Evolutionary conservation across 306 rosid genomes (phyloP).

Genomic region (Arachis hypogaea): DNA sequence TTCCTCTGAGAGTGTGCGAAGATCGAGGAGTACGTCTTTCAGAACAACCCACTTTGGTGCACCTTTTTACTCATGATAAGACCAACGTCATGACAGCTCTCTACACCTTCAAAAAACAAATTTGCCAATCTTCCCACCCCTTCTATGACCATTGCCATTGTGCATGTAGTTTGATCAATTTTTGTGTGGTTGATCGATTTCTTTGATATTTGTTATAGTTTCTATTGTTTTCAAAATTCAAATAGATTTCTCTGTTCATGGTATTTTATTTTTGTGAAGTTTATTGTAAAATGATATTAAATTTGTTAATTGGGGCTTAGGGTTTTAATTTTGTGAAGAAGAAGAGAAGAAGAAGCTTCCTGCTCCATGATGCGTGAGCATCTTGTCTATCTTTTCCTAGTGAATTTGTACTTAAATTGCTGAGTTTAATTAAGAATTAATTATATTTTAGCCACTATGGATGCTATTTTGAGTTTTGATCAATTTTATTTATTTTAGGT

Average conservation of each 20-base stretch:
- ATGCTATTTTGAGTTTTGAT: too few relatives aligned
- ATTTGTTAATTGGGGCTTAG: background rate
- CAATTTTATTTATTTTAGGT: too few relatives aligned
- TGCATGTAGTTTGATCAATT: conserved; percentile 45
- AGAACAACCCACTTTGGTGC: conserved; percentile 68
- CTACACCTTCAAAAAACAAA: conserved; percentile 72
- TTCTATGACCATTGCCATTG: conserved; percentile 84
- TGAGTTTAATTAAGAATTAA: too few relatives aligned
- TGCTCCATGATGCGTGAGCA: too few relatives aligned
- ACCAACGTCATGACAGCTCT: conserved; percentile 63
- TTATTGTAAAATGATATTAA: background rate
- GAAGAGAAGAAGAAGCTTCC: conserved; percentile 57
- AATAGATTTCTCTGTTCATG: background rate
- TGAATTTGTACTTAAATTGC: too few relatives aligned
- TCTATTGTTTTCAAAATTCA: background rate
- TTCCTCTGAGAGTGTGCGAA: conserved; percentile 76
- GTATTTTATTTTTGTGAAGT: background rate
- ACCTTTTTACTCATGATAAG: conserved; percentile 68
- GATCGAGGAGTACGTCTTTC: conserved; percentile 53
- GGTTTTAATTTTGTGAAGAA: too few relatives aligned
- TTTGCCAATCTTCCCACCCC: conserved; percentile 54
- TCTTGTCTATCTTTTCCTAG: too few relatives aligned
- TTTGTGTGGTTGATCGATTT: background rate
- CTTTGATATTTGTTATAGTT: conserved; percentile 1
- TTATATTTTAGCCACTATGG: too few relatives aligned